Conservation (phyloP, 441 rosid species). For the Populus hybrid region DNA sequence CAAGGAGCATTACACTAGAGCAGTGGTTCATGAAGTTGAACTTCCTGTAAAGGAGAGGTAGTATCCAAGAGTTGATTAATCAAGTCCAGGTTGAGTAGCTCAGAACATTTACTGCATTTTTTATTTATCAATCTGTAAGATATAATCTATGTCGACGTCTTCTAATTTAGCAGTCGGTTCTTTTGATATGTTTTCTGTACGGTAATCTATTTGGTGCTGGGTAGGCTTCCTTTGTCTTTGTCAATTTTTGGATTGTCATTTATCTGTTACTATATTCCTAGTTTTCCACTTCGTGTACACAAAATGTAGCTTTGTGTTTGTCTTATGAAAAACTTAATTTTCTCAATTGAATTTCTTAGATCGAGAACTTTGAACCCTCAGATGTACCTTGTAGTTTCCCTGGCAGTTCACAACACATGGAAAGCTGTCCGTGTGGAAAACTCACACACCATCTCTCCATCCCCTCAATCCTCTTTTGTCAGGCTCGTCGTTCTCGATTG, state of each 20-base stretch:
- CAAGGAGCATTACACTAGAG: conserved; percentile 9
- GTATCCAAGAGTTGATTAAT: conserved; percentile 24
- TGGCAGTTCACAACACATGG: not conserved
- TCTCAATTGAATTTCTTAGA: not conserved
- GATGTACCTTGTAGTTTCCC: not conserved
- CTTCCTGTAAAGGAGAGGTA: conserved; percentile 1
- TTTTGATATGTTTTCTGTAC: conserved; percentile 3
- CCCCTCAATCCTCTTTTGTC: not conserved
- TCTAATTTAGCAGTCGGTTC: conserved; percentile 18
- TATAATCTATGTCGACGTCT: conserved; percentile 16
- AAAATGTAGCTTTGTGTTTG: not conserved
- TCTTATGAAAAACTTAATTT: not conserved
- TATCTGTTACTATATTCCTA: not conserved
- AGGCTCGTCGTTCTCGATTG: no score
- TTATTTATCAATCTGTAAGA: conserved; percentile 30
- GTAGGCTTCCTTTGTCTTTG: conserved; percentile 1
- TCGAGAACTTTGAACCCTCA: not conserved
- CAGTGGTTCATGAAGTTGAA: not conserved
- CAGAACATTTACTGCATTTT: conserved; percentile 29
- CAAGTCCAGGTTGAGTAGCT: conserved; percentile 26
- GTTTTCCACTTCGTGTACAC: not conserved
- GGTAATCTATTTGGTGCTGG: conserved; percentile 12
- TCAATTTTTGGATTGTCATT: conserved; percentile 9
- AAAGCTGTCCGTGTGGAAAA: not conserved
- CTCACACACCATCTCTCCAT: not conserved